phyloP scores from a whole-genome alignment of 83 land plant species.

The Isoetes engelmannii region DNA sequence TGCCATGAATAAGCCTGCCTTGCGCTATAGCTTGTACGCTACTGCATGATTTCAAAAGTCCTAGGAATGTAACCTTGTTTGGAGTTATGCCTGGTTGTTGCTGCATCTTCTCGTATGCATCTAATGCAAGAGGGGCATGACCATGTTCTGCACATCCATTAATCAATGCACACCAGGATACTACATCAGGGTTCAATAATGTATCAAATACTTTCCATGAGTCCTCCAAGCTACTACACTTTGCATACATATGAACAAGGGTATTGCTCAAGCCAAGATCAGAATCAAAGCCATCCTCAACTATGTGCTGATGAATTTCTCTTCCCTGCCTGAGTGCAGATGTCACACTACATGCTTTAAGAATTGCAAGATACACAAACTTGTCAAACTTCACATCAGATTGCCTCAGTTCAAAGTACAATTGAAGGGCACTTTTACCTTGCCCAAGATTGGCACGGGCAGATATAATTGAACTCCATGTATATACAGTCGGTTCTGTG shows the following conservation, averaged over 20 bases:
- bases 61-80: too few species aligned
- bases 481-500: background rate
- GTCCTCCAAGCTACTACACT: background rate
- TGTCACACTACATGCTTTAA: conserved; percentile 17
- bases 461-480: conserved; percentile 9
- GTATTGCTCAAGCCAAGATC: conserved; percentile 13
- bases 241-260: conserved; percentile 1
- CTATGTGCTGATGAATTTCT: conserved; percentile 6
- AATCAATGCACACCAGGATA: too few species aligned
- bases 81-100: too few species aligned
- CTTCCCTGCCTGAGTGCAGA: conserved; percentile 11
- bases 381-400: conserved; percentile 10
- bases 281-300: conserved; percentile 16
- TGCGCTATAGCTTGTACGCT: too few species aligned
- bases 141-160: too few species aligned
- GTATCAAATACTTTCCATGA: background rate
- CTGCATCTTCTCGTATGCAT: too few species aligned
- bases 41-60: too few species aligned
- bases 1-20: too few species aligned
- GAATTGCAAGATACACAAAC: conserved; percentile 1
- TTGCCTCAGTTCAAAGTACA: conserved; percentile 3
- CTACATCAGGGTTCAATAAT: background rate
- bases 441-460: conserved; percentile 1
- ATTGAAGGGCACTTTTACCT: conserved; percentile 3
- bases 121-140: too few species aligned